Conservation (phyloP, 306 rosid genomes). For the Fragaria nilgerrensis region DNA sequence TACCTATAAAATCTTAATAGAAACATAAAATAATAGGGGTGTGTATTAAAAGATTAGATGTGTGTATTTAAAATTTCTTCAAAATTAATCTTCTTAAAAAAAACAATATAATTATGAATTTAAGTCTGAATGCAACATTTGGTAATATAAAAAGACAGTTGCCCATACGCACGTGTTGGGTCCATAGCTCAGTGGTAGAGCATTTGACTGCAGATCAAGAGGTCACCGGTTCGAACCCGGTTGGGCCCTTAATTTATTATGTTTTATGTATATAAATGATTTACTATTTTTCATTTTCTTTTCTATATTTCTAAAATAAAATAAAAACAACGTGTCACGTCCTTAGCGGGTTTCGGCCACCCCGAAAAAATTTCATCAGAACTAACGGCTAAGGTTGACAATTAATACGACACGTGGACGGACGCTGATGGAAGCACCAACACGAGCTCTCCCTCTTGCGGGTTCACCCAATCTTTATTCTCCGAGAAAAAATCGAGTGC, state of each 20-base stretch:
- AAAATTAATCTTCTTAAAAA: too few species aligned
- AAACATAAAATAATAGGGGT: too few species aligned
- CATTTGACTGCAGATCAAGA: slow-evolving; percentile 5
- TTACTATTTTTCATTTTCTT: background rate
- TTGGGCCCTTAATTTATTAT: background rate
- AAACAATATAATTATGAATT: too few species aligned
- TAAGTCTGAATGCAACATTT: too few species aligned
- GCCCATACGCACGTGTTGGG: background rate
- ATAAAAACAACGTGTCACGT: too few species aligned
- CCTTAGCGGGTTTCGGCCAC: too few species aligned
- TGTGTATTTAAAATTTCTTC: too few species aligned
- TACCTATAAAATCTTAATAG: too few species aligned
- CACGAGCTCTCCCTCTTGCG: background rate
- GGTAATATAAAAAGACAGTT: too few species aligned
- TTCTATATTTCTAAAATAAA: too few species aligned
- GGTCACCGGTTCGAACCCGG: slow-evolving; percentile 9
- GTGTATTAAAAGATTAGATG: too few species aligned
- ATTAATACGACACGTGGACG: slow-evolving; percentile 2
- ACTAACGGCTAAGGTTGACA: background rate
- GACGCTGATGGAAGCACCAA: background rate
- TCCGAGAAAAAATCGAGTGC: slow-evolving; percentile 31
- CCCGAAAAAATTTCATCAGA: background rate
- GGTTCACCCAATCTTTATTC: slow-evolving; percentile 5
- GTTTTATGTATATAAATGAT: too few species aligned
- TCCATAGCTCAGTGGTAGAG: slow-evolving; percentile 6